These are phyloP conservation scores for Avicennia marina DNA, from an alignment of 257 asterid species.

Conservation along the genomic window DNA sequence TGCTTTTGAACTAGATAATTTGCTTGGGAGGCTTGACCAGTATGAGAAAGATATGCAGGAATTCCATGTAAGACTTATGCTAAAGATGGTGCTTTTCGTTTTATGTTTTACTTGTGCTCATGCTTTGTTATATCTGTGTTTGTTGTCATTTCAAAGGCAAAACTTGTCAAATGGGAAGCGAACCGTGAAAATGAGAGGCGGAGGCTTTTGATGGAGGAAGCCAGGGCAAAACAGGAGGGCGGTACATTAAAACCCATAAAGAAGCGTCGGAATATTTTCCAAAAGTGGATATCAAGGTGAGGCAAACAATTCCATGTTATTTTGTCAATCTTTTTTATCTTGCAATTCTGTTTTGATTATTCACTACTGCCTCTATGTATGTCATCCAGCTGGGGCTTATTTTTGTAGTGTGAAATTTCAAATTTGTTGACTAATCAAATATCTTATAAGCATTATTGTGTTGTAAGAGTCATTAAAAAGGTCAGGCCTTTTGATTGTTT, in stretches of 20 bases:
- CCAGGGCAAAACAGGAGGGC: conserved; percentile 64
- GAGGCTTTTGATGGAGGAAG: conserved; percentile 74
- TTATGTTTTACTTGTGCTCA: background rate
- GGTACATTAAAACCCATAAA: conserved; percentile 37
- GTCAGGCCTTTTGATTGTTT: background rate
- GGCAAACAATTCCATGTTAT: conserved; percentile 10
- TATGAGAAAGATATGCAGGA: conserved; percentile 91
- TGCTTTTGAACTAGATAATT: conserved; percentile 68
- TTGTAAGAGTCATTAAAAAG: background rate
- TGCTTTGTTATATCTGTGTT: conserved; percentile 19
- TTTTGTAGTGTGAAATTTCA: background rate
- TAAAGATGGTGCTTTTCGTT: conserved; percentile 7
- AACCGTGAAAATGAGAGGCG: conserved; percentile 62
- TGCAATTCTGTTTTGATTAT: background rate
- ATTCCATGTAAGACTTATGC: conserved; percentile 54
- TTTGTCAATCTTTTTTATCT: background rate
- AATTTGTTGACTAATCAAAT: background rate
- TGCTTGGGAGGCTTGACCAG: conserved; percentile 69
- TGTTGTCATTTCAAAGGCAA: conserved; percentile 36
- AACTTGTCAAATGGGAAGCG: conserved; percentile 79
- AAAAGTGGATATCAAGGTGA: conserved; percentile 76
- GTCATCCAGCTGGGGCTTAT: background rate
- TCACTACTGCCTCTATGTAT: background rate
- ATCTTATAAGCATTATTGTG: background rate
- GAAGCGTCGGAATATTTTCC: conserved; percentile 48